These are phyloP conservation scores for Fragilariopsis cylindrus DNA, from an alignment of 108 stramenopile genomes.

Conservation along the genomic window DNA sequence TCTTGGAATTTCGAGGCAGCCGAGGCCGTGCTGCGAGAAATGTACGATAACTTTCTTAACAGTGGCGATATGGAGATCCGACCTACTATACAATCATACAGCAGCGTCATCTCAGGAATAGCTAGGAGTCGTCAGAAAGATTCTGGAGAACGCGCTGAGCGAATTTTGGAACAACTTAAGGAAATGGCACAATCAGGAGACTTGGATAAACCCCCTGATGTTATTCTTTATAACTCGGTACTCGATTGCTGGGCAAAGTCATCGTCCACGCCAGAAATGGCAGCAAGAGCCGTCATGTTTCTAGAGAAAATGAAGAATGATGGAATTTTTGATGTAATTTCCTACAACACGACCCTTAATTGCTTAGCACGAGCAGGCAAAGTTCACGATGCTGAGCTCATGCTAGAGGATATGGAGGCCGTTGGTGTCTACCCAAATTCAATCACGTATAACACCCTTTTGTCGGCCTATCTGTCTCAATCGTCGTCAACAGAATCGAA, in stretches of 20 bases:
- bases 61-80: constrained; percentile 26
- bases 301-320: constrained; percentile 24
- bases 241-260: constrained; percentile 74
- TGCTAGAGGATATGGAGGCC: constrained; percentile 41
- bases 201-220: constrained; percentile 55
- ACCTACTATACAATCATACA: constrained; percentile 37
- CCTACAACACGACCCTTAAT: constrained; percentile 35
- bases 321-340: constrained; percentile 29
- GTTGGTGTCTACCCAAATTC: constrained; percentile 28
- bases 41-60: constrained; percentile 31
- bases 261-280: not conserved
- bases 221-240: constrained; percentile 68
- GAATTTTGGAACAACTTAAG: constrained; percentile 58
- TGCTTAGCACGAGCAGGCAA: constrained; percentile 25
- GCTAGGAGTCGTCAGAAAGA: constrained; percentile 14
- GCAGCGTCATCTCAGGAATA: constrained; percentile 27
- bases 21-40: constrained; percentile 34
- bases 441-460: constrained; percentile 43
- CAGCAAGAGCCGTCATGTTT: constrained; percentile 18
- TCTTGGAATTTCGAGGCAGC: constrained; percentile 27
- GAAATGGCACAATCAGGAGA: constrained; percentile 62
- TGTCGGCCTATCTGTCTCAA: constrained; percentile 33
- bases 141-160: constrained; percentile 31
- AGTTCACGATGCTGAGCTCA: constrained; percentile 22
- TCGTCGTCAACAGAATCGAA: not conserved